Percentiles rank a stretch among this genome's conserved stretches.
phyloP scores from a whole-genome alignment of 1,139 yeast genomes.

The Candida sojae region DNA sequence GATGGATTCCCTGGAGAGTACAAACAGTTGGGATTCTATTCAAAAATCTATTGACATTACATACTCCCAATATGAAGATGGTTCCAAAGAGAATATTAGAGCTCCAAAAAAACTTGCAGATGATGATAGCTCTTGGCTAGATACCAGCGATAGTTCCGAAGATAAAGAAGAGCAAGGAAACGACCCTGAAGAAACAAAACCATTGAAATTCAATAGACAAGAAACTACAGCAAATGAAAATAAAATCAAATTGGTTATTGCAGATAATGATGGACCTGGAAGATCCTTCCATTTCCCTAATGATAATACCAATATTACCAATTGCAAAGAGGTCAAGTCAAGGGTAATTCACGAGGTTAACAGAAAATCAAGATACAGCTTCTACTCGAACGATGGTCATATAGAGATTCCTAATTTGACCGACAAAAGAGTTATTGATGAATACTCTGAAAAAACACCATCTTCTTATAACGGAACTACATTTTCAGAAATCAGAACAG shows the following conservation, averaged over 20 bases:
- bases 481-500: conserved; percentile 30
- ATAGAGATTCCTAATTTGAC: conserved; percentile 47
- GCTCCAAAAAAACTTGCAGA: conserved; percentile 12
- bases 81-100: background rate
- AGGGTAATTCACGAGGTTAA: conserved; percentile 6
- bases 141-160: conserved; percentile 6
- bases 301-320: conserved; percentile 34
- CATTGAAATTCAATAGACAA: conserved; percentile 11
- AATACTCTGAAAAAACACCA: conserved; percentile 23
- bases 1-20: conserved; percentile 9
- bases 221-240: background rate
- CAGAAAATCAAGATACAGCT: conserved; percentile 25
- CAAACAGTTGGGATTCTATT: conserved; percentile 36
- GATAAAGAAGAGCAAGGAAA: conserved; percentile 3
- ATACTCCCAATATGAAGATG: background rate
- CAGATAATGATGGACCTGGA: conserved; percentile 34
- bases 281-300: conserved; percentile 44
- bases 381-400: conserved; percentile 34
- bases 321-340: conserved; percentile 22
- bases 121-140: conserved; percentile 11
- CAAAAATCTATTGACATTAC: conserved; percentile 36
- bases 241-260: background rate
- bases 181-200: conserved; percentile 8
- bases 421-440: conserved; percentile 21
- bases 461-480: conserved; percentile 30